Evolutionary conservation across 2,329 filamentous ascomycete species (phyloP).

Genomic region (Phialophora tarda): DNA sequence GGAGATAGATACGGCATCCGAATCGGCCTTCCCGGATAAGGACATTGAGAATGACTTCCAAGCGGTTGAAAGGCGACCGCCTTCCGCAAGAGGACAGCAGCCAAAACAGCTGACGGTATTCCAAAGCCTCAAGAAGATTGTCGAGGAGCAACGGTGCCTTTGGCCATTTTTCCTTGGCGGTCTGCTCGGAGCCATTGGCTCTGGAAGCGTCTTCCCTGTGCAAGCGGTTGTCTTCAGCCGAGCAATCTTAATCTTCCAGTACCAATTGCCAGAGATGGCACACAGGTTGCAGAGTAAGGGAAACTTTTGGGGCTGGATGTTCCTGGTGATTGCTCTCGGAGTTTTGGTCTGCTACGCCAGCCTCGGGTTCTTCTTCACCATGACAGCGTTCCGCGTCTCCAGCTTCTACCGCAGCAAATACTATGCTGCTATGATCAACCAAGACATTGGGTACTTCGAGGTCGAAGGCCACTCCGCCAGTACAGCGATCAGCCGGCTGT

Average conservation of each 20-base stretch:
- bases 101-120: slow-evolving; percentile 11
- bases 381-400: slow-evolving; percentile 31
- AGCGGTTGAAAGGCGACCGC: slow-evolving; percentile 4
- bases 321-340: too few species aligned
- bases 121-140: slow-evolving; percentile 37
- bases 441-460: slow-evolving; percentile 84
- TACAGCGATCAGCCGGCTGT: slow-evolving; percentile 77
- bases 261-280: slow-evolving; percentile 50
- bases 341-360: slow-evolving; percentile 51
- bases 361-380: slow-evolving; percentile 71
- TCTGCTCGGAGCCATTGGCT: slow-evolving; percentile 62
- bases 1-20: neutral
- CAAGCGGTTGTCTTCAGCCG: slow-evolving; percentile 79
- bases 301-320: slow-evolving; percentile 72
- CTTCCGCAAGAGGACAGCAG: neutral
- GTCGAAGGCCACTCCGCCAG: slow-evolving; percentile 78
- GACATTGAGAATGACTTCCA: slow-evolving; percentile 12
- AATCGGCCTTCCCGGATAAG: neutral
- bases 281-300: slow-evolving; percentile 63
- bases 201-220: slow-evolving; percentile 71
- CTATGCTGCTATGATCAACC: slow-evolving; percentile 80
- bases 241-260: slow-evolving; percentile 69
- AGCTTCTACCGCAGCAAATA: slow-evolving; percentile 37
- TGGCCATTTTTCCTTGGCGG: slow-evolving; percentile 40
- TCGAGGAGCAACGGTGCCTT: slow-evolving; percentile 22